Evolutionary conservation across 2,329 filamentous ascomycete genomes (phyloP).

Genomic region (Apiospora marii): DNA sequence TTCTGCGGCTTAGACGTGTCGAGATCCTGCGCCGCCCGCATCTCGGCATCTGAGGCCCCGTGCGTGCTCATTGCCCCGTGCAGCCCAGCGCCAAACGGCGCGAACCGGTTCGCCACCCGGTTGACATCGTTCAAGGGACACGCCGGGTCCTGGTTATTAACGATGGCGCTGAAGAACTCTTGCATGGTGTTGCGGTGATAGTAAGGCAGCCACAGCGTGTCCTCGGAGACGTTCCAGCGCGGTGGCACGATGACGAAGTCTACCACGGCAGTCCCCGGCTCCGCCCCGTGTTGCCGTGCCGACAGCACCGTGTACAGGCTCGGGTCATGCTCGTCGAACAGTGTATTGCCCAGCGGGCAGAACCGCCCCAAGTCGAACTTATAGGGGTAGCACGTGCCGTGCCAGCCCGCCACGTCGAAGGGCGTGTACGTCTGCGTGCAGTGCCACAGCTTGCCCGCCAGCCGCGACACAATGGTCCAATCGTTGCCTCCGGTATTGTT

Average conservation of each 20-base stretch:
- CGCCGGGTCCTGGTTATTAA: slow-evolving; percentile 64
- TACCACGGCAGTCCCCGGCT: slow-evolving; percentile 64
- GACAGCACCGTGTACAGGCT: slow-evolving; percentile 72
- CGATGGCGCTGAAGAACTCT: slow-evolving; percentile 60
- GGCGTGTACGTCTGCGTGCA: slow-evolving; percentile 69
- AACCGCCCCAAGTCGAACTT: slow-evolving; percentile 76
- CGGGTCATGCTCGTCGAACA: slow-evolving; percentile 73
- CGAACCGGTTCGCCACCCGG: slow-evolving; percentile 53
- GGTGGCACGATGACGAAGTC: slow-evolving; percentile 72
- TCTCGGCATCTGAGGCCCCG: slow-evolving; percentile 54
- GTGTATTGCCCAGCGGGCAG: slow-evolving; percentile 72
- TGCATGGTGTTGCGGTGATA: slow-evolving; percentile 66
- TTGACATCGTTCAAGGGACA: slow-evolving; percentile 58
- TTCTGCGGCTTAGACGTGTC: slow-evolving; percentile 27
- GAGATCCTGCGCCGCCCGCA: not conserved
- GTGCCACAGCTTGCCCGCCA: slow-evolving; percentile 67
- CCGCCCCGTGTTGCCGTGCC: slow-evolving; percentile 56
- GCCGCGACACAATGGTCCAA: slow-evolving; percentile 61
- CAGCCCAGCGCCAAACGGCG: slow-evolving; percentile 56
- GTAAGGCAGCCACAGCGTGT: slow-evolving; percentile 69
- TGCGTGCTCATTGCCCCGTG: slow-evolving; percentile 70
- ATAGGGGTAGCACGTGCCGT: slow-evolving; percentile 74
- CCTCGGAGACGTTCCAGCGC: slow-evolving; percentile 65
- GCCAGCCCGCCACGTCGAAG: slow-evolving; percentile 75
- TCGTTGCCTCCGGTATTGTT: slow-evolving; percentile 38